These are phyloP conservation scores for Backusella luteola DNA, from an alignment of 192 early-diverging fungal species.

Conservation along the genomic window DNA sequence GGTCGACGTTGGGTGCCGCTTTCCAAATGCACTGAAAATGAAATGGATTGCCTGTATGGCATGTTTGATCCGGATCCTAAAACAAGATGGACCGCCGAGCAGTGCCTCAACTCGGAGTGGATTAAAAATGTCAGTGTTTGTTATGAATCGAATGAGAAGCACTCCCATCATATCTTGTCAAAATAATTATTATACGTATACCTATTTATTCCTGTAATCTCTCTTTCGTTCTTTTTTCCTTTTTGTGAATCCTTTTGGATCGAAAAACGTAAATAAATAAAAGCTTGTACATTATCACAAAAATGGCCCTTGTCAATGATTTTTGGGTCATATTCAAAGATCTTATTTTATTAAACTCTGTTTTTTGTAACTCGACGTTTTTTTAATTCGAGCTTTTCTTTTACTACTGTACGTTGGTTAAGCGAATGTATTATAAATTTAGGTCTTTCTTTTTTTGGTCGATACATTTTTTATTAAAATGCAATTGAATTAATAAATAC, in stretches of 20 bases:
- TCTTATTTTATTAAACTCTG: too few species aligned
- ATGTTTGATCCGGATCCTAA: constrained; percentile 80
- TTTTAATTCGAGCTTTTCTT: too few species aligned
- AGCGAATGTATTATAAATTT: too few species aligned
- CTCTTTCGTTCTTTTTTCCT: background rate
- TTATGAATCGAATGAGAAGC: constrained; percentile 16
- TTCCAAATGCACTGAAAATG: constrained; percentile 60
- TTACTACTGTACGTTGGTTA: too few species aligned
- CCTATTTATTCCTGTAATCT: background rate
- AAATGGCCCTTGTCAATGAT: too few species aligned
- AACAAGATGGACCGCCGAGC: constrained; percentile 66
- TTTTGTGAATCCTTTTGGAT: background rate
- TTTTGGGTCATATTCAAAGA: too few species aligned
- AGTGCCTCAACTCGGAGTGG: constrained; percentile 75
- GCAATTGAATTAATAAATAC: too few species aligned
- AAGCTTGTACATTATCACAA: background rate
- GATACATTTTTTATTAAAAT: too few species aligned
- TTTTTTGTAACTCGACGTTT: too few species aligned
- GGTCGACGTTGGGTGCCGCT: constrained; percentile 64
- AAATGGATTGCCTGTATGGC: constrained; percentile 71
- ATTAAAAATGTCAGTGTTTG: constrained; percentile 66
- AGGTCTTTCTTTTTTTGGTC: too few species aligned
- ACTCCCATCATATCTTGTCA: constrained; percentile 17
- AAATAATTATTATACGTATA: background rate
- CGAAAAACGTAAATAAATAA: background rate